Percentiles rank a stretch among this genome's conserved stretches.
These are phyloP conservation scores for Ogataea degrootiae DNA, from an alignment of 805 yeast species.

Conservation along the genomic window DNA sequence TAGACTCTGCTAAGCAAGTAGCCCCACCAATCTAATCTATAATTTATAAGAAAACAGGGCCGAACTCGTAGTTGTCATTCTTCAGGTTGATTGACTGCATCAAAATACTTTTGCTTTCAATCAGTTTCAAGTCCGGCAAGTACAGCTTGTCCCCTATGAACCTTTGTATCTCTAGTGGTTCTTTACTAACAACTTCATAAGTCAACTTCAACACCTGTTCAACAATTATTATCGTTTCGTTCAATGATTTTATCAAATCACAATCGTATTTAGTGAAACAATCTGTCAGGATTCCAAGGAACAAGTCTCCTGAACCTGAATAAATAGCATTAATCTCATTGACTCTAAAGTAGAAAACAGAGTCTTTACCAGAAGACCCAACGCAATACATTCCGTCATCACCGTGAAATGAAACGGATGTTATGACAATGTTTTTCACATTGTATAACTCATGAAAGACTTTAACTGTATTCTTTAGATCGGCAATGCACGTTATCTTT, in stretches of 20 bases:
- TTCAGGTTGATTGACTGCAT: no score
- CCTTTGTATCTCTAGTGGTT: neutral
- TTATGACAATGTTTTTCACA: slow-evolving; percentile 51
- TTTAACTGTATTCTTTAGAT: slow-evolving; percentile 35
- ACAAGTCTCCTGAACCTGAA: slow-evolving; percentile 74
- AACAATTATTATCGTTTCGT: slow-evolving; percentile 36
- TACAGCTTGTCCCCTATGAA: slow-evolving; percentile 16
- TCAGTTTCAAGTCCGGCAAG: slow-evolving; percentile 40
- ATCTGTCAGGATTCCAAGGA: slow-evolving; percentile 57
- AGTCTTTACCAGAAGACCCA: slow-evolving; percentile 31
- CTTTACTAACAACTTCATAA: slow-evolving; percentile 20
- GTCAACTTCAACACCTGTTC: slow-evolving; percentile 40
- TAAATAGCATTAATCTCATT: slow-evolving; percentile 53
- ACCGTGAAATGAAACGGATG: slow-evolving; percentile 42
- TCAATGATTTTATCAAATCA: slow-evolving; percentile 31
- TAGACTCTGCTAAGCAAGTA: no score
- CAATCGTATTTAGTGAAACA: slow-evolving; percentile 32
- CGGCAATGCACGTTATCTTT: slow-evolving; percentile 33
- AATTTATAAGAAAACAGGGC: no score
- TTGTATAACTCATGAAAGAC: slow-evolving; percentile 39
- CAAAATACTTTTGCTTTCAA: slow-evolving; percentile 35
- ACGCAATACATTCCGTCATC: slow-evolving; percentile 32
- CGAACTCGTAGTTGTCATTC: no score
- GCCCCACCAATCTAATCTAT: no score
- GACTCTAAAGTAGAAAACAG: slow-evolving; percentile 35